These are phyloP conservation scores for Leccinum imitatum DNA, from an alignment of 768 basidiomycete species.

Conservation along the genomic window DNA sequence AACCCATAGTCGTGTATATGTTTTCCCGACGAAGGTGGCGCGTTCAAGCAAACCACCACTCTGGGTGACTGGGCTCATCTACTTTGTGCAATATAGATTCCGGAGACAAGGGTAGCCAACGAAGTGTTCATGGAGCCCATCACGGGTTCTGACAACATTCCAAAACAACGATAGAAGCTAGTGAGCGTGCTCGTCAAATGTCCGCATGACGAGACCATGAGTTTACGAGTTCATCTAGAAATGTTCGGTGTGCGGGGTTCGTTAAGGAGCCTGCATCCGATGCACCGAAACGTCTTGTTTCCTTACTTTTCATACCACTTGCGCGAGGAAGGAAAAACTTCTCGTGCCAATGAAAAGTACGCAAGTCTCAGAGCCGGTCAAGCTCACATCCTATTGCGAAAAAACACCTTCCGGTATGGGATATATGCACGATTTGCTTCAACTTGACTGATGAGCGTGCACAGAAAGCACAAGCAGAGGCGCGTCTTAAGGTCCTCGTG, in stretches of 20 bases:
- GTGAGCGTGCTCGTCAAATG: constrained; percentile 46
- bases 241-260: constrained; percentile 62
- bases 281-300: constrained; percentile 90
- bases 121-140: constrained; percentile 99
- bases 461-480: constrained; percentile 70
- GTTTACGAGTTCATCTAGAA: constrained; percentile 37
- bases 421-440: not conserved
- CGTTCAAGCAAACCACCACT: constrained; percentile 90
- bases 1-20: constrained; percentile 79
- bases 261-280: constrained; percentile 89
- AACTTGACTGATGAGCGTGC: not conserved
- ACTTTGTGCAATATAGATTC: constrained; percentile 96
- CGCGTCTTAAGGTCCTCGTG: constrained; percentile 55
- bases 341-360: constrained; percentile 85
- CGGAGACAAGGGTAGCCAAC: constrained; percentile 90
- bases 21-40: constrained; percentile 95
- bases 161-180: constrained; percentile 91
- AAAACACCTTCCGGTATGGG: constrained; percentile 82
- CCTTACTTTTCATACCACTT: constrained; percentile 92
- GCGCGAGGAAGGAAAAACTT: constrained; percentile 83
- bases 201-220: constrained; percentile 1
- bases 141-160: constrained; percentile 82
- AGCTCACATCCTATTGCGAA: constrained; percentile 82
- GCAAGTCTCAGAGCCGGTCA: constrained; percentile 69
- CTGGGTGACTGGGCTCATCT: constrained; percentile 95